phyloP scores from a whole-genome alignment of 2,329 filamentous ascomycete genomes.

The Penicillium aurantiogriseum region DNA sequence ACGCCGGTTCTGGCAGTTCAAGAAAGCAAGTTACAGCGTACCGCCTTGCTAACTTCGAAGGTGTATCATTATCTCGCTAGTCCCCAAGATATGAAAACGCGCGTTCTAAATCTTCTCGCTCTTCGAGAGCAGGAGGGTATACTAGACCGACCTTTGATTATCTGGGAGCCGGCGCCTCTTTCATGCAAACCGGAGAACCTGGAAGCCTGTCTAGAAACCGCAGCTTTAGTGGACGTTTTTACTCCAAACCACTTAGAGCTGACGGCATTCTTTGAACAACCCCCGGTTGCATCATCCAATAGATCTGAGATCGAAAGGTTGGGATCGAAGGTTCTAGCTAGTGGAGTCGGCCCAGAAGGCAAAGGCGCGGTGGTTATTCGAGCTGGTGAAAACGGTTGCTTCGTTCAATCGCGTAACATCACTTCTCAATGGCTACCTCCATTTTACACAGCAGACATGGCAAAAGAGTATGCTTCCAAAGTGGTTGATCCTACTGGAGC shows the following conservation, averaged over 20 bases:
- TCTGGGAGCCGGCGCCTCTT: slow-evolving; percentile 28
- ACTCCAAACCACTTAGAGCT: slow-evolving; percentile 43
- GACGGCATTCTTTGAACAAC: slow-evolving; percentile 19
- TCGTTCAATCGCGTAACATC: slow-evolving; percentile 16
- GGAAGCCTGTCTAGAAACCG: slow-evolving; percentile 16
- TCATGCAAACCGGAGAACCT: slow-evolving; percentile 24
- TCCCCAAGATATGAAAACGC: slow-evolving; percentile 14
- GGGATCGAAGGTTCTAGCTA: slow-evolving; percentile 8
- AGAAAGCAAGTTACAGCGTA: slow-evolving; percentile 9
- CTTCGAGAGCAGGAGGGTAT: slow-evolving; percentile 14
- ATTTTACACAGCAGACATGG: slow-evolving; percentile 15
- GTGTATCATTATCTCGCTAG: slow-evolving; percentile 22
- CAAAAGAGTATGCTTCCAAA: slow-evolving; percentile 1
- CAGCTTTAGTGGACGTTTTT: slow-evolving; percentile 32
- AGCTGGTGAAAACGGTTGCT: slow-evolving; percentile 32
- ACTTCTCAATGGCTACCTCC: slow-evolving; percentile 30
- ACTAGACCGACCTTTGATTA: slow-evolving; percentile 17
- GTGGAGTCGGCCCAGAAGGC: slow-evolving; percentile 17
- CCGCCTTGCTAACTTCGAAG: slow-evolving; percentile 10
- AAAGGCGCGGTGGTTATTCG: slow-evolving; percentile 28
- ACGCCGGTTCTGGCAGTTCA: slow-evolving; percentile 19
- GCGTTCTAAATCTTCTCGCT: slow-evolving; percentile 13
- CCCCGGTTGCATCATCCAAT: neutral
- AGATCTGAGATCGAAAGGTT: slow-evolving; percentile 15
- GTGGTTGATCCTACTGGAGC: slow-evolving; percentile 40